Evolutionary conservation across 768 basidiomycete species (phyloP).

Genomic region (Auriscalpium vulgare): DNA sequence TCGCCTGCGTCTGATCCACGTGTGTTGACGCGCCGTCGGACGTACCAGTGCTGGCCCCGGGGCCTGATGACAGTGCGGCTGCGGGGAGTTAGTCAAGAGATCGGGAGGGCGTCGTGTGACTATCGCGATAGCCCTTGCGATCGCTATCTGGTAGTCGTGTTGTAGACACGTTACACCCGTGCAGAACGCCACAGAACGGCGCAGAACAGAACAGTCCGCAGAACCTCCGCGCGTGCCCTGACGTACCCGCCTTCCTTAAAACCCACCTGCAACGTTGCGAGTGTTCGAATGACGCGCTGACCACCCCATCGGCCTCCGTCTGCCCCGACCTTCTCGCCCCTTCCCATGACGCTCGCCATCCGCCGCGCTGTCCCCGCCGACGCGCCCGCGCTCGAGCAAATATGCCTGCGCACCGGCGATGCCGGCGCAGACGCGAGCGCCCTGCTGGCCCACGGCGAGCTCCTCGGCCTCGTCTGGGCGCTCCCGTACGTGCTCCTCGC

Average conservation of each 20-base stretch:
- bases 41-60: neutral
- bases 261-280: neutral
- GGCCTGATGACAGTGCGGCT: neutral
- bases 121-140: no score
- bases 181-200: no score
- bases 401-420: conserved; percentile 69
- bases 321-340: neutral
- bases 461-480: conserved; percentile 66
- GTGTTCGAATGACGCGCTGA: no score
- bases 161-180: no score
- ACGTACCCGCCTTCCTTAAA: neutral
- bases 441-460: conserved; percentile 52
- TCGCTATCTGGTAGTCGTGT: no score
- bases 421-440: conserved; percentile 60
- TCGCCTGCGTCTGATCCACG: neutral
- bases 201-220: no score
- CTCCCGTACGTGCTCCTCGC: conserved; percentile 67
- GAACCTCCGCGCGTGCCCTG: no score
- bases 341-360: conserved; percentile 27
- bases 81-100: neutral
- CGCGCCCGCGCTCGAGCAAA: conserved; percentile 48
- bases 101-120: no score
- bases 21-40: neutral
- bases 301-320: no score
- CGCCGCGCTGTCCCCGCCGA: conserved; percentile 52